Percentiles rank a stretch among this genome's conserved stretches.
These are phyloP conservation scores for Musa troglodytarum DNA, from an alignment of 176 grass and related monocot genomes.

Conservation along the genomic window DNA sequence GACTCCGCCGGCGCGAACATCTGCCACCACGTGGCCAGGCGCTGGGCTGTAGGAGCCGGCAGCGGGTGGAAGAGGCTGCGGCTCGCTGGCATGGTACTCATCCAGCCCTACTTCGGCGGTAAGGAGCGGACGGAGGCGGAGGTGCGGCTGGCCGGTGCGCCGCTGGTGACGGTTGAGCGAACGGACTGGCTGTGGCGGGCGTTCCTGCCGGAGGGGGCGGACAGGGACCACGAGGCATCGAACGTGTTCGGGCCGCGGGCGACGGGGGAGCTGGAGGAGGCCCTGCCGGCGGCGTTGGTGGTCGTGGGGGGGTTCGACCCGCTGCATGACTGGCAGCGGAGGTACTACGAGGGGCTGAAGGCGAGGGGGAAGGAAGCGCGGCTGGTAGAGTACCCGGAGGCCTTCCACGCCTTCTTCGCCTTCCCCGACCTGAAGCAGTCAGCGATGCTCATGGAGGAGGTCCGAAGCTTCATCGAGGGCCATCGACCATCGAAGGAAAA, in stretches of 20 bases:
- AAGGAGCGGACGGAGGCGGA: constrained; percentile 28
- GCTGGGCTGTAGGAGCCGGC: constrained; percentile 19
- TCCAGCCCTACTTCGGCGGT: constrained; percentile 44
- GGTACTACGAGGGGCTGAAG: constrained; percentile 29
- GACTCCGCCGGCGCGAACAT: constrained; percentile 78
- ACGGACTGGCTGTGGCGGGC: constrained; percentile 25
- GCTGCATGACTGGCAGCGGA: constrained; percentile 35
- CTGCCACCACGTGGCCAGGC: constrained; percentile 48
- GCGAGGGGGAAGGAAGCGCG: constrained; percentile 7
- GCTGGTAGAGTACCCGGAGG: constrained; percentile 23
- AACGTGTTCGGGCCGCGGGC: constrained; percentile 20
- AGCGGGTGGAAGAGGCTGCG: not conserved
- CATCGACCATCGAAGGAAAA: constrained; percentile 26
- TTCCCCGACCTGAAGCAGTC: constrained; percentile 25
- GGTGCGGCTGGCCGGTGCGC: constrained; percentile 10
- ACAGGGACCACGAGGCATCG: constrained; percentile 39
- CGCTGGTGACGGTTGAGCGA: constrained; percentile 14
- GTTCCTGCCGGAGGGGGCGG: constrained; percentile 24
- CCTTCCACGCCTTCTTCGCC: constrained; percentile 41
- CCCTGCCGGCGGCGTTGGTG: constrained; percentile 35
- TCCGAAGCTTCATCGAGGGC: constrained; percentile 13
- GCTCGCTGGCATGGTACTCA: constrained; percentile 21
- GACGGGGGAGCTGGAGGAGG: constrained; percentile 12
- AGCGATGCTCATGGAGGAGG: constrained; percentile 16
- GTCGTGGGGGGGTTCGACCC: constrained; percentile 36